Conservation (phyloP, 495 filamentous ascomycete species). For the Xylaria scruposa region DNA sequence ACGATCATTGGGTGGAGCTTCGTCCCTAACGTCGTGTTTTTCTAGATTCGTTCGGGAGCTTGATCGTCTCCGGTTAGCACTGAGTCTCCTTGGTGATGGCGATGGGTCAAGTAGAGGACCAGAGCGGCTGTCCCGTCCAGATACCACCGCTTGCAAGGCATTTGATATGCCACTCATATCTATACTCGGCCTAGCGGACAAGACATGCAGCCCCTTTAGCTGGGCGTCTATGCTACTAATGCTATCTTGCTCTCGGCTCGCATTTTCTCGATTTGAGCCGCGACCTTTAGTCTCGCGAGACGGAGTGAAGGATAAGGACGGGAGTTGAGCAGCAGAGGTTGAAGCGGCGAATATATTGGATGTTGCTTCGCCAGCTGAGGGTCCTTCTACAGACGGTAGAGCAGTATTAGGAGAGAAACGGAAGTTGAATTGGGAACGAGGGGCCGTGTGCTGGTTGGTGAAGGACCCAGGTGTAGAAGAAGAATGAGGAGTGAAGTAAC, state of each 20-base stretch:
- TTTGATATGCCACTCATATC: not conserved
- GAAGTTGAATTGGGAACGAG: not conserved
- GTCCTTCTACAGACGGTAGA: not conserved
- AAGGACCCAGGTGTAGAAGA: not conserved
- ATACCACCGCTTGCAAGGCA: not conserved
- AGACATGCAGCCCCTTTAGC: not conserved
- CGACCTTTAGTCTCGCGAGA: not conserved
- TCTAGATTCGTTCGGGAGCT: not conserved
- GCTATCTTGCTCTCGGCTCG: not conserved
- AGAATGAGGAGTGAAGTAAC: not conserved
- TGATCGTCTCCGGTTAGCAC: not conserved
- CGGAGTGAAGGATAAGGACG: not conserved
- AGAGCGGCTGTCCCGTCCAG: conserved; percentile 3
- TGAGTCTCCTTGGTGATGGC: not conserved
- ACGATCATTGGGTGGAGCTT: conserved; percentile 42
- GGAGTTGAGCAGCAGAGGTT: not conserved
- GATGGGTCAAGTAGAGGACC: not conserved
- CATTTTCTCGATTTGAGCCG: not conserved
- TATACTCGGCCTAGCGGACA: not conserved
- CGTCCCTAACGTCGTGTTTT: conserved; percentile 41
- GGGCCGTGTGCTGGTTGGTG: not conserved
- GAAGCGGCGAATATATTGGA: not conserved
- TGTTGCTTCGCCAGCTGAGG: not conserved
- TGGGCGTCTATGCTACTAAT: not conserved
- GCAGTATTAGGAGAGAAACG: not conserved